These are phyloP conservation scores for Coniophora puteana DNA, from an alignment of 1,284 basidiomycete species.

Conservation along the genomic window DNA sequence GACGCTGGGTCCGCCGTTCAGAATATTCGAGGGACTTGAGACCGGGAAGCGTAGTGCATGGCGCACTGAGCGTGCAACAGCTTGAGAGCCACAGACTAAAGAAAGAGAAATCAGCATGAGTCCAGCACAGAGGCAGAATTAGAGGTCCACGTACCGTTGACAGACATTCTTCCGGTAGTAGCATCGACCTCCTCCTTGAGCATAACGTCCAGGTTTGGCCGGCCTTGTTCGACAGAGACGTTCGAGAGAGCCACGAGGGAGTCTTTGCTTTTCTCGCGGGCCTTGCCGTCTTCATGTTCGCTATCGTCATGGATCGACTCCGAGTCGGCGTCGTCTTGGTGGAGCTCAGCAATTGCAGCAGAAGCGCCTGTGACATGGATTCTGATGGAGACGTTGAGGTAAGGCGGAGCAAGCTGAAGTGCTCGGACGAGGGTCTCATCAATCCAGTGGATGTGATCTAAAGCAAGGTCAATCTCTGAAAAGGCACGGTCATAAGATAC, in stretches of 20 bases:
- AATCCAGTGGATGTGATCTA: constrained; percentile 42
- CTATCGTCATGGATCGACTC: constrained; percentile 3
- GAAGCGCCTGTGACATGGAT: constrained; percentile 33
- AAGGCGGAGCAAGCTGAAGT: constrained; percentile 24
- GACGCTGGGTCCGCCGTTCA: constrained; percentile 39
- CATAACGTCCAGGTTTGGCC: constrained; percentile 26
- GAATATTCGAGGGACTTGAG: constrained; percentile 27
- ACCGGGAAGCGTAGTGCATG: constrained; percentile 30
- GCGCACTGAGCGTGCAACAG: constrained; percentile 33
- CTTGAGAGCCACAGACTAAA: constrained; percentile 41
- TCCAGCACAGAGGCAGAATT: not conserved
- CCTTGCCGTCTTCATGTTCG: not conserved
- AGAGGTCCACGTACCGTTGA: constrained; percentile 41
- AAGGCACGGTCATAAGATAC: constrained; percentile 8
- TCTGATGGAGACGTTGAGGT: constrained; percentile 30
- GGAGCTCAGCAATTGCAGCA: not conserved
- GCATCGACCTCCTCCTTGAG: constrained; percentile 24
- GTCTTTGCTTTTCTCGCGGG: constrained; percentile 1
- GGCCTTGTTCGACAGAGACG: constrained; percentile 25
- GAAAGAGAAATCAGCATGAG: not conserved
- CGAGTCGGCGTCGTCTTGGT: not conserved
- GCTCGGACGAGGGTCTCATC: constrained; percentile 30
- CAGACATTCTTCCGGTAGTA: constrained; percentile 28
- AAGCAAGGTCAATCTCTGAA: not conserved
- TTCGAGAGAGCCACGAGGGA: constrained; percentile 9